phyloP scores from a whole-genome alignment of 1,284 basidiomycete species.

The Boletellus dicymbophilus region DNA sequence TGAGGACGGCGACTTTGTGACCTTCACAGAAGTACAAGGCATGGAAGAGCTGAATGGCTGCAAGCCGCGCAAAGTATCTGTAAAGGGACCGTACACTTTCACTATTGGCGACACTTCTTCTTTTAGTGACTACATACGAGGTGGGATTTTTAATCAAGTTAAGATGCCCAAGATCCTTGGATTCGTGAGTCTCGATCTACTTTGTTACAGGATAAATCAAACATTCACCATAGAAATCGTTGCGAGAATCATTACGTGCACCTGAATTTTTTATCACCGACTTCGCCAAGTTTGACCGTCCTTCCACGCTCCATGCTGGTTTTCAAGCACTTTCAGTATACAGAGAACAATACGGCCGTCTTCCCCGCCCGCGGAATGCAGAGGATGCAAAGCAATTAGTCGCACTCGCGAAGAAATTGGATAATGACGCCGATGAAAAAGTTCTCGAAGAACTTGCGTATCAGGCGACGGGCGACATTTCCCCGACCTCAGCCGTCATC shows the following conservation, averaged over 20 bases:
- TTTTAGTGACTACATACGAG: constrained; percentile 80
- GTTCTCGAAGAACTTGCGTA: constrained; percentile 85
- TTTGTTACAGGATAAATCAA: neutral
- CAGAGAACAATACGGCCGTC: constrained; percentile 62
- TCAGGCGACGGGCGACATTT: constrained; percentile 92
- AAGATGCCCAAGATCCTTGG: constrained; percentile 98
- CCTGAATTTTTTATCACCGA: constrained; percentile 97
- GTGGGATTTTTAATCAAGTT: constrained; percentile 97
- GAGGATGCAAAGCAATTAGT: constrained; percentile 81
- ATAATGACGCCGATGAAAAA: constrained; percentile 79
- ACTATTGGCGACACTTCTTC: constrained; percentile 88
- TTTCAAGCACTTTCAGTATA: constrained; percentile 95
- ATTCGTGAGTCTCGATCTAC: constrained; percentile 63
- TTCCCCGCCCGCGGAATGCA: constrained; percentile 85
- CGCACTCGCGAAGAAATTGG: constrained; percentile 77
- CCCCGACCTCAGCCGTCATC: constrained; percentile 92
- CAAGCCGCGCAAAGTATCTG: constrained; percentile 89
- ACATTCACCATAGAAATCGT: constrained; percentile 72
- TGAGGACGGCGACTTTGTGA: constrained; percentile 97
- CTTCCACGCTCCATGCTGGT: constrained; percentile 87
- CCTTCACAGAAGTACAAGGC: constrained; percentile 97
- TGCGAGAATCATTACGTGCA: constrained; percentile 80
- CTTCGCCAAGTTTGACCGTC: constrained; percentile 97
- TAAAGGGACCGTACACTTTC: constrained; percentile 98
- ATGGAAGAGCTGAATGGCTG: constrained; percentile 92